Conservation (phyloP, 2,329 filamentous ascomycete genomes). For the Fusarium veterinarium region DNA sequence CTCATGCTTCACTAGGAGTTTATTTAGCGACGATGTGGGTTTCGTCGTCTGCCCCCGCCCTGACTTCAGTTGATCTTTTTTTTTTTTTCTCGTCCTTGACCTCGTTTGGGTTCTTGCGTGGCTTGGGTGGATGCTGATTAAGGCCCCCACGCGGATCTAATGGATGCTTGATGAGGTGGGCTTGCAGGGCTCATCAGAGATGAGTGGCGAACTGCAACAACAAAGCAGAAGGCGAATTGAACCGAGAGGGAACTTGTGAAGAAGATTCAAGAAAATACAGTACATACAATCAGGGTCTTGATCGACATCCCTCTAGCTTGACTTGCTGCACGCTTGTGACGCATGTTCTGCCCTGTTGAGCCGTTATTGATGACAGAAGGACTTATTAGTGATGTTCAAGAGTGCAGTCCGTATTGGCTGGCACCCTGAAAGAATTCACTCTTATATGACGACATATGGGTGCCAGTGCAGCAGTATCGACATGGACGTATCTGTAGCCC, state of each 20-base stretch:
- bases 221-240: not conserved
- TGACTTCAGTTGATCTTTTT: constrained; percentile 14
- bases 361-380: constrained; percentile 8
- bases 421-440: not conserved
- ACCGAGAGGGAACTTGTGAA: not conserved
- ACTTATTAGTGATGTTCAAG: not conserved
- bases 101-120: not conserved
- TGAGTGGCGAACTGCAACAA: constrained; percentile 19
- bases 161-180: constrained; percentile 18
- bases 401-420: not conserved
- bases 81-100: not conserved
- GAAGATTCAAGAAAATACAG: not conserved
- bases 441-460: not conserved
- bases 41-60: constrained; percentile 7
- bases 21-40: constrained; percentile 16
- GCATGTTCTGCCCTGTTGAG: constrained; percentile 26
- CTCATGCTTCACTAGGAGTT: constrained; percentile 6
- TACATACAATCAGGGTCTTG: constrained; percentile 20
- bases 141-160: constrained; percentile 15
- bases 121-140: constrained; percentile 2
- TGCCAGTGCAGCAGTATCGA: not conserved
- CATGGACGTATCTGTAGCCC: not conserved
- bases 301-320: constrained; percentile 14
- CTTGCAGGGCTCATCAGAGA: not conserved
- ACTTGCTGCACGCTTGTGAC: constrained; percentile 25